A percentile compares a stretch with the other conserved stretches of the same genome.
Evolutionary conservation across 2,329 filamentous ascomycete genomes (phyloP).

Genomic region (Fusarium acutatum): DNA sequence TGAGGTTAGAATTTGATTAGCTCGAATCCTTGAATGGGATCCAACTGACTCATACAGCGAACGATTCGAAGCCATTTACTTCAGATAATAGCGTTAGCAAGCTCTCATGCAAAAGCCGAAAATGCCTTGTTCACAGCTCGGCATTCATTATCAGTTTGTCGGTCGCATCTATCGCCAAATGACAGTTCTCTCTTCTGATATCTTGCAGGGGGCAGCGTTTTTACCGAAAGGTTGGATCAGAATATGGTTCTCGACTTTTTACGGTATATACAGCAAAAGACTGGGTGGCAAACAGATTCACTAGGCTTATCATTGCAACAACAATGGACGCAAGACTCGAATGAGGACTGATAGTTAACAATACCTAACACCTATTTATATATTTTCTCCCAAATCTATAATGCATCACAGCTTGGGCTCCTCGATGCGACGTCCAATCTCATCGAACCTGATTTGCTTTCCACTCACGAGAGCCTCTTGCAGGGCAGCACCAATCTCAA

Average conservation of each 20-base stretch:
- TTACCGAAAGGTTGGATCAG: neutral
- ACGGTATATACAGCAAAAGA: neutral
- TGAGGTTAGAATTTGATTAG: neutral
- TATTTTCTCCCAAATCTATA: neutral
- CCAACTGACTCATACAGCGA: neutral
- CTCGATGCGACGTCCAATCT: slow-evolving; percentile 21
- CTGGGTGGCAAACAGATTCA: neutral
- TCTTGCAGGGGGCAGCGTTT: neutral
- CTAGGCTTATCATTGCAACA: neutral
- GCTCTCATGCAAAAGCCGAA: neutral
- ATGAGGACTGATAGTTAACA: neutral
- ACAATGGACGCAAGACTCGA: neutral
- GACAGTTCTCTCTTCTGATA: neutral
- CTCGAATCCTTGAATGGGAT: accelerated
- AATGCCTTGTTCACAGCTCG: neutral
- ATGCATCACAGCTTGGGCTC: slow-evolving; percentile 9
- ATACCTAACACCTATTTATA: neutral
- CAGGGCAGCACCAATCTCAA: slow-evolving; percentile 15
- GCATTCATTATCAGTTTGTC: neutral
- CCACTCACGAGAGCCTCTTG: slow-evolving; percentile 19
- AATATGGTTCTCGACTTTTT: neutral
- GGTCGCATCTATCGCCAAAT: accelerated
- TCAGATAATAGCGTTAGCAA: neutral
- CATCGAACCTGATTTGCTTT: slow-evolving; percentile 21
- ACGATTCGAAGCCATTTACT: neutral